Evolutionary conservation across 345 rosid species (phyloP), one percentile per base, ranked within the genome.

Genomic region (Sapria himalayana): DNA sequence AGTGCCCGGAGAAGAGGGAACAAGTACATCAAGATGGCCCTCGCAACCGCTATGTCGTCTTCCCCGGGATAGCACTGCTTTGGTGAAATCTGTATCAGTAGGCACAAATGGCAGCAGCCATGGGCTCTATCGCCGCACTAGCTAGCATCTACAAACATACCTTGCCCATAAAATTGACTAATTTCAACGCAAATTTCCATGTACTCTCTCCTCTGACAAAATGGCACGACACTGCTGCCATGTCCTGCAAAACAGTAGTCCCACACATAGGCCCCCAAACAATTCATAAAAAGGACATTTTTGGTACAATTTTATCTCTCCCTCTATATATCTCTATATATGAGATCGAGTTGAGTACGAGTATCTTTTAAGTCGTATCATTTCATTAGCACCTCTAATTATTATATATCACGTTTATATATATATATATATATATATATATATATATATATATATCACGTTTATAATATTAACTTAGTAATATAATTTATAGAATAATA

Each of bases 61-160:
- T 89, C 99, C 21, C 93, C 85, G 1, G 99, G 99, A 73, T 79
- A 89, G 59, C 99, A 82, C 99, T 89, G 86, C 61, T 59, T n/a
- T 34, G 37, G 54, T 34, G 18, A 48, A 39, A 55, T 51, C 27
- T 8, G 43, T 16, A 43, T 45, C 17, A 52, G 37, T 25, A 33
- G 4, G 39, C 42, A 12, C 13, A 22, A 25, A 27, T 9, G 18
- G 29, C 22, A 15, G 11, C 16, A 19, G 27, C 25, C 16, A 21
- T 16, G n/a, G 18, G 46, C 41, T 19, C 29, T 17, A 24, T 9
- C 14, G 22, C 42, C 25, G 3, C 3, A 37, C 14, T 5, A 33
- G 15, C 11, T 25, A 5, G 2, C 13, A 33, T 27, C 43, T 42
- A 16, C 15, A 39, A 42, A 42, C 81, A 57, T 45, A 79, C 95